Conservation (phyloP, 352 stramenopile species). For the Phytopythium chamaehyphon region DNA sequence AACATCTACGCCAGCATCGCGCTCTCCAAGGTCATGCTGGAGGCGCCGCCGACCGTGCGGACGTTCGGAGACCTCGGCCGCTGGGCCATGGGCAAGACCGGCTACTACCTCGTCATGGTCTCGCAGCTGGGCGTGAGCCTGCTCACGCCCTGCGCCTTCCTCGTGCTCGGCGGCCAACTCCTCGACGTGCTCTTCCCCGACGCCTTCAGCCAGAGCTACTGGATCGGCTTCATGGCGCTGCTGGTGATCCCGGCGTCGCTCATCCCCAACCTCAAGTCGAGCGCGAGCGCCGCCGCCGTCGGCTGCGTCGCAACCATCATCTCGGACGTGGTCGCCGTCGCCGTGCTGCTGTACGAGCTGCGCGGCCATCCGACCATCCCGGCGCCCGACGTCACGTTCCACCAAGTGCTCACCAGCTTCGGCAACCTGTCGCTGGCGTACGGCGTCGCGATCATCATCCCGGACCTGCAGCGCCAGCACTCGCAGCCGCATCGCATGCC, state of each 20-base stretch:
- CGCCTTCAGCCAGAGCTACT: constrained; percentile 38
- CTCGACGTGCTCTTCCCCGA: constrained; percentile 46
- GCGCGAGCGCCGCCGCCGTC: constrained; percentile 18
- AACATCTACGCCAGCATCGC: constrained; percentile 59
- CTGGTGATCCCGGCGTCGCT: constrained; percentile 24
- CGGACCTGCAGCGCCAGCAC: constrained; percentile 33
- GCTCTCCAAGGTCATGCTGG: constrained; percentile 33
- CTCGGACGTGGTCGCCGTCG: constrained; percentile 24
- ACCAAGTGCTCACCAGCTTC: constrained; percentile 27
- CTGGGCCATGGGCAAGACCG: constrained; percentile 33
- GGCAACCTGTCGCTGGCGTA: constrained; percentile 34
- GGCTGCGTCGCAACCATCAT: constrained; percentile 28
- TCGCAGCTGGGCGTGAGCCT: constrained; percentile 44
- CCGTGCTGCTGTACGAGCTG: constrained; percentile 24
- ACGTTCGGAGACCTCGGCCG: constrained; percentile 43
- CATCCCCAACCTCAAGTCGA: constrained; percentile 27
- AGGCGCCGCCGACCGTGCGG: constrained; percentile 28
- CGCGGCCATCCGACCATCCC: constrained; percentile 21
- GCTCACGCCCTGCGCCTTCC: constrained; percentile 41
- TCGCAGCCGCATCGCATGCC: constrained; percentile 44
- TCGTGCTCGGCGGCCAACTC: constrained; percentile 46
- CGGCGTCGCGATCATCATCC: constrained; percentile 27
- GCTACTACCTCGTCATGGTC: constrained; percentile 36
- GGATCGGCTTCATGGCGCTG: constrained; percentile 36
- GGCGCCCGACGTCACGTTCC: constrained; percentile 22